Conservation (phyloP, 495 filamentous ascomycete genomes). For the Corynascus novoguineensis region DNA sequence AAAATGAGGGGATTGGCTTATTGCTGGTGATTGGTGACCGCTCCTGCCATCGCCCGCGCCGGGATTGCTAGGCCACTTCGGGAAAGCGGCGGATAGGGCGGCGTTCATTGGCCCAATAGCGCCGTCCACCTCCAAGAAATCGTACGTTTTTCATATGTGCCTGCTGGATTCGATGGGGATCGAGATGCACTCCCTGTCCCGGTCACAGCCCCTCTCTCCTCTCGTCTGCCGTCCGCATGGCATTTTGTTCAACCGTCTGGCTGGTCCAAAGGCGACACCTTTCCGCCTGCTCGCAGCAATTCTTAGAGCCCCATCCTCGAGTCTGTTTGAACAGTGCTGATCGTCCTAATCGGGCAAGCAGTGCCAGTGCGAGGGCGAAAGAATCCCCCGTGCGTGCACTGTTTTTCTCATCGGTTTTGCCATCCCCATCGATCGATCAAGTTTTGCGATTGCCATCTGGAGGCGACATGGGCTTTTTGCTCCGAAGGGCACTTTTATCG, state of each 20-base stretch:
- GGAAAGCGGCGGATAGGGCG: conserved; percentile 15
- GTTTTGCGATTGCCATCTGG: not conserved
- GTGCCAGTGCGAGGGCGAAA: not conserved
- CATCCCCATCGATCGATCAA: not conserved
- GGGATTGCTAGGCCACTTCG: conserved; percentile 4
- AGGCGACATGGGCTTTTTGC: not conserved
- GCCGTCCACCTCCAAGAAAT: conserved; percentile 21
- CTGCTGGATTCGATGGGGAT: conserved; percentile 32
- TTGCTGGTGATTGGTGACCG: not conserved
- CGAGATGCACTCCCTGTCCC: conserved; percentile 26
- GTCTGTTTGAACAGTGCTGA: not conserved
- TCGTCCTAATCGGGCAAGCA: not conserved
- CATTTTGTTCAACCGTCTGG: not conserved
- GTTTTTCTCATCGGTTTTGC: not conserved
- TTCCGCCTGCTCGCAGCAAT: too few species aligned
- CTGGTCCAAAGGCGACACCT: not conserved
- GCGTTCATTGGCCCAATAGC: conserved; percentile 23
- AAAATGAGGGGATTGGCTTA: conserved; percentile 3
- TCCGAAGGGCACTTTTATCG: not conserved
- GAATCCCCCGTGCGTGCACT: not conserved
- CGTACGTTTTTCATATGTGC: conserved; percentile 34
- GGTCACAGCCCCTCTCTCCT: not conserved
- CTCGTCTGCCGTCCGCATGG: not conserved
- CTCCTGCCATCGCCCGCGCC: conserved; percentile 9
- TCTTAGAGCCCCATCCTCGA: not conserved